These are phyloP conservation scores for Lipomyces anomalus DNA, from an alignment of 805 yeast genomes.

Conservation along the genomic window DNA sequence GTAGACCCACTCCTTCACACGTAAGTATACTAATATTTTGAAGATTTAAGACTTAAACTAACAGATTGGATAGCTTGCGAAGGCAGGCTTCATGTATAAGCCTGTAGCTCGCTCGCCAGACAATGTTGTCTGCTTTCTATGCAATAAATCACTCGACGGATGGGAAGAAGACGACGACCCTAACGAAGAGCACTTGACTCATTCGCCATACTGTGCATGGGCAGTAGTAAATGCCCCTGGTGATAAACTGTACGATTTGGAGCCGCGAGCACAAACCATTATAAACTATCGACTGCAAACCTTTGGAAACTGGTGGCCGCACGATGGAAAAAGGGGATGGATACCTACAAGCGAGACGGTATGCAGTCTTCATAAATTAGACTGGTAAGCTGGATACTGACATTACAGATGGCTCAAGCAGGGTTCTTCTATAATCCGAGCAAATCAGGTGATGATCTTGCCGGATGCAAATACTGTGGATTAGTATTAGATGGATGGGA, in stretches of 20 bases:
- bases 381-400: neutral
- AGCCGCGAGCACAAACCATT: constrained; percentile 26
- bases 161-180: constrained; percentile 56
- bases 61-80: constrained; percentile 37
- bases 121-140: constrained; percentile 53
- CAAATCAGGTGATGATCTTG: constrained; percentile 45
- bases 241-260: constrained; percentile 27
- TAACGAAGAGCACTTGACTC: constrained; percentile 41
- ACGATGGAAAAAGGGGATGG: constrained; percentile 38
- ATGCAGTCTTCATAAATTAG: neutral
- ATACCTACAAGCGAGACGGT: constrained; percentile 35
- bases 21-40: constrained; percentile 4
- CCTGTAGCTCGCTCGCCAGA: constrained; percentile 45
- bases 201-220: constrained; percentile 36
- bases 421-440: constrained; percentile 61
- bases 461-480: constrained; percentile 61
- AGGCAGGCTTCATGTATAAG: constrained; percentile 56
- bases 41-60: neutral
- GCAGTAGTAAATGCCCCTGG: constrained; percentile 27
- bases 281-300: constrained; percentile 26
- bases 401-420: constrained; percentile 42
- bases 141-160: constrained; percentile 50
- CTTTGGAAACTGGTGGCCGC: constrained; percentile 45
- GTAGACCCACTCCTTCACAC: constrained; percentile 19
- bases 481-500: constrained; percentile 69